Evolutionary conservation across 2,329 filamentous ascomycete genomes (phyloP), one percentile per base, ranked within the genome.

Genomic region (Ceratocystis smalleyi): DNA sequence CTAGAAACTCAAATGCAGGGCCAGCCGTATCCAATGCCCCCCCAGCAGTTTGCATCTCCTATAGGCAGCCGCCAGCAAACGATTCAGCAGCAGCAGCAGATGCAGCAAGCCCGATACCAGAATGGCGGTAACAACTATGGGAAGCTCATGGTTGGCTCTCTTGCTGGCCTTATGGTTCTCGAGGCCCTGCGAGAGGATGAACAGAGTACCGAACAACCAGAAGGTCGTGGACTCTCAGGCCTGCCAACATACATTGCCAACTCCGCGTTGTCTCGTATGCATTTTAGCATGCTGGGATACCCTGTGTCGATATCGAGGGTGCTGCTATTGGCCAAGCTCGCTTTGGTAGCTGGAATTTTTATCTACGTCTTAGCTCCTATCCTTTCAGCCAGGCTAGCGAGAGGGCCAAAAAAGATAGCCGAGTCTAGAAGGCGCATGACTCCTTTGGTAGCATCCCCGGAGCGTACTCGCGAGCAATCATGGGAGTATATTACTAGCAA

Each of bases 401-500:
- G 17, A 8, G 12, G 54, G 1, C 22, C 54, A 35, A 57, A n/a
- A 6, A 35, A 57, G 27, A 15, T n/a, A n/a, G 12, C 17, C 17
- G 54, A 35, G 27, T 19, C 27, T 8, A 57, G 24, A 30, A 35
- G 24, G 54, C 73, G 80, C 5, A 77, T 80, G 19, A 85, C 83
- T 5, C 87, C 88, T 1, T 90, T 88, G 1, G 78, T 90, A 65
- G 84, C 88, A 2, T 91, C 90, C 0, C 87, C 91, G 0, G 90
- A 95, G 65, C 84, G 94, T 69, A 87, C 95, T 57, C 86, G 91
- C 61, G 85, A 87, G 67, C 88, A 91, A 72, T 30, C 47, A 22
- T 96, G 92, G 91, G 84, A 95, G 65, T 96, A 91, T 2, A 89
- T 91, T 6, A 86, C 96, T 66, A 91, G 96, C 74, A 92, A 88